Conservation (phyloP, 148 eudicot genomes). For the Arbutus unedo region DNA sequence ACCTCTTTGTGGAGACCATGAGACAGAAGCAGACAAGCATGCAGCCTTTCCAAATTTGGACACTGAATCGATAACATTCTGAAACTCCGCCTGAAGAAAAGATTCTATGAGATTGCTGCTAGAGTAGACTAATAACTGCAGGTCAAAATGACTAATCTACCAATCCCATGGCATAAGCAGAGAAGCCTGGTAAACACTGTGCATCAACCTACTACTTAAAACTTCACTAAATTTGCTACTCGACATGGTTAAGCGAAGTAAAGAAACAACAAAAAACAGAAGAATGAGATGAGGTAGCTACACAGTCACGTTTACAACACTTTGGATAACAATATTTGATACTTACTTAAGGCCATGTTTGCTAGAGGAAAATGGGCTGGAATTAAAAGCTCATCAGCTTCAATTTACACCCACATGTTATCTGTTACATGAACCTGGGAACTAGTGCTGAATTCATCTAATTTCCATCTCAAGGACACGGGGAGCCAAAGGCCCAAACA, state of each 20-base stretch:
- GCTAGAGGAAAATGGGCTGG: not conserved
- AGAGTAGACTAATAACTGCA: not conserved
- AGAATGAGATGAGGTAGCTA: not conserved
- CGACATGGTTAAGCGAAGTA: not conserved
- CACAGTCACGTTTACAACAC: not conserved
- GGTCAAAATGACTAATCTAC: not conserved
- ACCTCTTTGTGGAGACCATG: slow-evolving; percentile 79
- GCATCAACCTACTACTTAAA: not conserved
- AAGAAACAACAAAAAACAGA: not conserved
- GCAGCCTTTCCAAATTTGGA: slow-evolving; percentile 70
- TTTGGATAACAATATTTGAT: not conserved
- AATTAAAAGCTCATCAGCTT: not conserved
- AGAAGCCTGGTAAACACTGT: not conserved
- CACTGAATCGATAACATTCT: slow-evolving; percentile 73
- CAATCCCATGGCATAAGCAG: not conserved
- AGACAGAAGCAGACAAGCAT: slow-evolving; percentile 71
- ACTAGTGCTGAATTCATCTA: not conserved
- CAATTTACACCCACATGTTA: not conserved
- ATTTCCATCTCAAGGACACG: not conserved
- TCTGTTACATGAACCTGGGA: not conserved
- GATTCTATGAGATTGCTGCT: not conserved
- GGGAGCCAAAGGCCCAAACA: not conserved
- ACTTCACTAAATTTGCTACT: too few relatives aligned
- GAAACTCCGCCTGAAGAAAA: slow-evolving; percentile 79
- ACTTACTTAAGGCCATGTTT: not conserved